Percentiles rank a stretch among this genome's conserved stretches.
These are phyloP conservation scores for Hygrophorus pudorinus DNA, from an alignment of 768 basidiomycete genomes.

Conservation along the genomic window DNA sequence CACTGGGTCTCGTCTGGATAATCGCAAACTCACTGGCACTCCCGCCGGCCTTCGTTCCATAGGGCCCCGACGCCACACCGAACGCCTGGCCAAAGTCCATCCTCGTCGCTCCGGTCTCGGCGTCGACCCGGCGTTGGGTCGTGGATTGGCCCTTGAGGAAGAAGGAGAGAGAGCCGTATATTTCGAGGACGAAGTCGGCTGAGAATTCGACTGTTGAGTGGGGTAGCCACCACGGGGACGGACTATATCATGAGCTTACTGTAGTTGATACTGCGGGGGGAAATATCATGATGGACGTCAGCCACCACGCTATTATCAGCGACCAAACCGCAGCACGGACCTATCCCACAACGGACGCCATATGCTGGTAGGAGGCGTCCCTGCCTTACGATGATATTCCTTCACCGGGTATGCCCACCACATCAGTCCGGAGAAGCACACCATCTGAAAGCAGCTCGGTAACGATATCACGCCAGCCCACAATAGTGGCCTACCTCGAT, in stretches of 20 bases:
- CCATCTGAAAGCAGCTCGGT: constrained; percentile 68
- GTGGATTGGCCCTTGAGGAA: constrained; percentile 25
- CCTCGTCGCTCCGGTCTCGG: constrained; percentile 9
- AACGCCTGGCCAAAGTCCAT: constrained; percentile 29
- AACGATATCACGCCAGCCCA: no score
- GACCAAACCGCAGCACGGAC: constrained; percentile 25
- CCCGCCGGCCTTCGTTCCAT: no score
- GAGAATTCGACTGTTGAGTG: background rate
- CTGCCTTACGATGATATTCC: constrained; percentile 52
- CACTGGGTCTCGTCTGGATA: no score
- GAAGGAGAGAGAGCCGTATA: constrained; percentile 57
- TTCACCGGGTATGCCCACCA: constrained; percentile 71
- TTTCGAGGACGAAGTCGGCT: constrained; percentile 66
- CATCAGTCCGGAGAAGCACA: constrained; percentile 69
- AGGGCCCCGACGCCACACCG: constrained; percentile 22
- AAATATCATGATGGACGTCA: background rate
- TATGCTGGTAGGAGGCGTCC: constrained; percentile 39
- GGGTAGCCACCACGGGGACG: background rate
- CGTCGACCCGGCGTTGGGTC: constrained; percentile 10
- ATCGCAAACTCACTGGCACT: no score
- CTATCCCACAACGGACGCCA: constrained; percentile 69
- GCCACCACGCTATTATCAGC: no score
- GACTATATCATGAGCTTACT: constrained; percentile 11
- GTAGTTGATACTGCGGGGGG: constrained; percentile 23
- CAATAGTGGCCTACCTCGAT: constrained; percentile 79